phyloP scores from a whole-genome alignment of 768 basidiomycete species.

The Coprinopsis marcescibilis region DNA sequence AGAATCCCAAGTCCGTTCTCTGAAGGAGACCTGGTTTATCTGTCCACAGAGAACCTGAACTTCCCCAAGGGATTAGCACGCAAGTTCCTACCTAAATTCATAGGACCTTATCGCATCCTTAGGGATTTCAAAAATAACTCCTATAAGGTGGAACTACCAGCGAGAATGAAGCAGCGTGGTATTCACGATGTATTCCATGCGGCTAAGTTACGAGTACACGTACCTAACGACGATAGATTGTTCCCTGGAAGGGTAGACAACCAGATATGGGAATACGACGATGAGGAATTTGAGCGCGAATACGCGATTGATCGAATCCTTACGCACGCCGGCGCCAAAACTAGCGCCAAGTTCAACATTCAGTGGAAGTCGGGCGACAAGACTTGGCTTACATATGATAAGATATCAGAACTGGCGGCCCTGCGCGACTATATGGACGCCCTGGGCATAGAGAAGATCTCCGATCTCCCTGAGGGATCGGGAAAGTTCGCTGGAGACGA shows the following conservation, averaged over 20 bases:
- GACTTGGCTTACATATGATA: constrained; percentile 23
- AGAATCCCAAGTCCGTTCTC: constrained; percentile 9
- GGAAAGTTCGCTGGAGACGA: neutral
- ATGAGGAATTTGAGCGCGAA: constrained; percentile 9
- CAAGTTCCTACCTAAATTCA: constrained; percentile 13
- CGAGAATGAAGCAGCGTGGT: constrained; percentile 13
- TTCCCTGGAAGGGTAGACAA: constrained; percentile 25
- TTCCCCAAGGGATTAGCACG: constrained; percentile 8
- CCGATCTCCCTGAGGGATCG: neutral
- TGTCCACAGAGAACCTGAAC: constrained; percentile 12
- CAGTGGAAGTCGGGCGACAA: constrained; percentile 20
- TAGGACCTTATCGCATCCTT: constrained; percentile 8
- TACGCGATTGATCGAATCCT: constrained; percentile 17
- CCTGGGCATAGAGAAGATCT: neutral
- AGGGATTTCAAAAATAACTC: constrained; percentile 4
- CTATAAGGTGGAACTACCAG: neutral
- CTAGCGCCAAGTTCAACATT: constrained; percentile 16
- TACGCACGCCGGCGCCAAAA: constrained; percentile 13
- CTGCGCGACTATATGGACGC: neutral
- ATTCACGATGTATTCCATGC: constrained; percentile 30
- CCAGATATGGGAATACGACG: constrained; percentile 15
- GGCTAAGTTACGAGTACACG: constrained; percentile 20
- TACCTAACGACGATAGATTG: constrained; percentile 22
- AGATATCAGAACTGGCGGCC: neutral
- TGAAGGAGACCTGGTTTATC: constrained; percentile 11